phyloP scores from a whole-genome alignment of 1,139 yeast species.

The Candida albicans region DNA sequence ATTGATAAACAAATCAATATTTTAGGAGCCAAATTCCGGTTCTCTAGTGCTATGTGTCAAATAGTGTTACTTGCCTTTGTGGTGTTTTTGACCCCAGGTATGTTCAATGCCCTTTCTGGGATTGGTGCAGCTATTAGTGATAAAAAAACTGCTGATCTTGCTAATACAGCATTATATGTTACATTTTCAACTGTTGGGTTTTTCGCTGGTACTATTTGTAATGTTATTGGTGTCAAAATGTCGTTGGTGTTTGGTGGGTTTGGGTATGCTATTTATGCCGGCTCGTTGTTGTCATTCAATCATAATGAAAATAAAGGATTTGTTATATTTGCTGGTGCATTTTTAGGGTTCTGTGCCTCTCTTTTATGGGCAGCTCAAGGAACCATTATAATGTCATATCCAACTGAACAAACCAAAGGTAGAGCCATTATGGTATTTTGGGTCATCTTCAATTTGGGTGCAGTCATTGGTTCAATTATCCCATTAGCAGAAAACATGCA shows the following conservation, averaged over 20 bases:
- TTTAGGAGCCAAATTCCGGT: constrained; percentile 17
- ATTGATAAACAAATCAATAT: constrained; percentile 31
- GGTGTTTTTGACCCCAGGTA: constrained; percentile 56
- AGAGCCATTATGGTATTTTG: constrained; percentile 57
- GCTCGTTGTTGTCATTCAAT: constrained; percentile 49
- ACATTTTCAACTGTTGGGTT: constrained; percentile 60
- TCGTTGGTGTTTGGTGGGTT: constrained; percentile 54
- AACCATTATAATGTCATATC: constrained; percentile 56
- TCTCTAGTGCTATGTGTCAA: constrained; percentile 47
- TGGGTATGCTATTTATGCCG: constrained; percentile 58
- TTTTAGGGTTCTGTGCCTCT: constrained; percentile 58
- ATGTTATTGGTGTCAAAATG: constrained; percentile 49
- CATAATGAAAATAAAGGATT: constrained; percentile 52
- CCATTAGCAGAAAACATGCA: constrained; percentile 54
- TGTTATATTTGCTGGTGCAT: constrained; percentile 60
- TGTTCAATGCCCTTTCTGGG: constrained; percentile 58
- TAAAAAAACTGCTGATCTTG: constrained; percentile 47
- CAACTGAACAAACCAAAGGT: constrained; percentile 57
- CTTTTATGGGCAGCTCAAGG: constrained; percentile 65
- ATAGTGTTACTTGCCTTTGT: constrained; percentile 50
- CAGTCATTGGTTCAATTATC: constrained; percentile 56
- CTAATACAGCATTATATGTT: constrained; percentile 55
- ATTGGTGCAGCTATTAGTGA: constrained; percentile 51
- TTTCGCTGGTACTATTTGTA: constrained; percentile 60
- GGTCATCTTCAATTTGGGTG: constrained; percentile 65